Percentiles rank a stretch among this genome's conserved stretches.
phyloP scores from a whole-genome alignment of 352 stramenopile genomes.

The Thraustochytrium striatum region DNA sequence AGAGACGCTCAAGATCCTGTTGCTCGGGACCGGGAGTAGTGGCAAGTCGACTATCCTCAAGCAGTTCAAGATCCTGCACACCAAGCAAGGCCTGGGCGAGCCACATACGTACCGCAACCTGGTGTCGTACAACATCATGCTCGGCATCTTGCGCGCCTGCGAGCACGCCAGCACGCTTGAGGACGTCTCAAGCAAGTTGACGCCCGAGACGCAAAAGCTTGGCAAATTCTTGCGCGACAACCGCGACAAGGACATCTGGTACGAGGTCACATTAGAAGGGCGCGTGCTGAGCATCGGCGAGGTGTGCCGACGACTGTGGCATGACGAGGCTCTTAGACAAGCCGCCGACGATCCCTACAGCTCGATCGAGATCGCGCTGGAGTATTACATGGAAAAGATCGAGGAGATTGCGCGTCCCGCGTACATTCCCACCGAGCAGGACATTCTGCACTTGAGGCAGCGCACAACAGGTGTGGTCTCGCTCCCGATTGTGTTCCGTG shows the following conservation, averaged over 20 bases:
- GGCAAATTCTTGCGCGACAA: not conserved
- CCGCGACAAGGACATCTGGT: not conserved
- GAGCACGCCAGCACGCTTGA: not conserved
- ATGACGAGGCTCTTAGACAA: not conserved
- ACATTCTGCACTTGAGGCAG: conserved; percentile 54
- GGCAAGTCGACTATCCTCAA: conserved; percentile 62
- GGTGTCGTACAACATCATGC: not conserved
- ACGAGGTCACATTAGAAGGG: not conserved
- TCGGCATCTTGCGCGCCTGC: not conserved
- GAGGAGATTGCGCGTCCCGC: conserved; percentile 40
- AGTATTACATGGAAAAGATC: conserved; percentile 54
- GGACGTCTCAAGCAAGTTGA: not conserved
- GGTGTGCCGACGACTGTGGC: not conserved
- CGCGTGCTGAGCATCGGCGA: not conserved
- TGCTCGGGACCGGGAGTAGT: conserved; percentile 55
- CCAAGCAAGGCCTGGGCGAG: conserved; percentile 5
- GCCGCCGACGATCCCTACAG: not conserved
- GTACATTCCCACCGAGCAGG: conserved; percentile 54
- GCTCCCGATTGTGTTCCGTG: conserved; percentile 61
- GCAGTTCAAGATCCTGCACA: conserved; percentile 54
- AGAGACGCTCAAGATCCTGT: conserved; percentile 39
- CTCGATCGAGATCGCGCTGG: not conserved
- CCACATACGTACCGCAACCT: not conserved
- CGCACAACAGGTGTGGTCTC: conserved; percentile 57
- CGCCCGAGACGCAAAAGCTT: not conserved